A percentile compares a stretch with the other conserved stretches of the same genome.
These are phyloP conservation scores for Entomortierella chlamydospora DNA, from an alignment of 192 early-diverging fungal genomes.

Conservation along the genomic window DNA sequence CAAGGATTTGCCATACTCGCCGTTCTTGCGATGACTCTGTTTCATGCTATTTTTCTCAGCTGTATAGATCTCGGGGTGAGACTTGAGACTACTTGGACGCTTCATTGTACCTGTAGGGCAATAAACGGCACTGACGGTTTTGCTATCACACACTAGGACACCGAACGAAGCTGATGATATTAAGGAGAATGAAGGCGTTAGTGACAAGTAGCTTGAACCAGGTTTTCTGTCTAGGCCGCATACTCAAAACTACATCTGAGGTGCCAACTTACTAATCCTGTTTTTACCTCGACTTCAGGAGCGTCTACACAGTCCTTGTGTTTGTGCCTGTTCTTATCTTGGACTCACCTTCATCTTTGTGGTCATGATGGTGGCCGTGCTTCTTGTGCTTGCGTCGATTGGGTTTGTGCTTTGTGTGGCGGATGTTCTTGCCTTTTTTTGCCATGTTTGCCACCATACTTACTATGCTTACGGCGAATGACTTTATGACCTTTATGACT, in stretches of 20 bases:
- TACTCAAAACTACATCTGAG: too few species aligned
- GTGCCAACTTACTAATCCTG: too few species aligned
- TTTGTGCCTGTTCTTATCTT: not conserved
- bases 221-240: too few species aligned
- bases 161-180: constrained; percentile 7
- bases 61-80: too few species aligned
- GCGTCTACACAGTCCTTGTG: not conserved
- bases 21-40: not conserved
- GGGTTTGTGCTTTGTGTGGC: not conserved
- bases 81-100: too few species aligned
- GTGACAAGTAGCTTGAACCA: too few species aligned
- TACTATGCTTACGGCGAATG: not conserved
- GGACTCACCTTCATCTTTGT: not conserved
- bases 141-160: constrained; percentile 21
- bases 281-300: not conserved
- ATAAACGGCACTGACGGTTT: constrained; percentile 23
- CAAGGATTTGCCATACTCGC: not conserved
- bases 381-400: not conserved
- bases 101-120: not conserved
- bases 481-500: not conserved
- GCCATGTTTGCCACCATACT: not conserved
- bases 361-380: not conserved
- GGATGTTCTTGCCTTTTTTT: not conserved
- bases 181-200: not conserved
- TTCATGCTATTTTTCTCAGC: too few species aligned